Base-by-base conservation (phyloP, 208 protist species). In the Blastocrithidia nonstop region DNA sequence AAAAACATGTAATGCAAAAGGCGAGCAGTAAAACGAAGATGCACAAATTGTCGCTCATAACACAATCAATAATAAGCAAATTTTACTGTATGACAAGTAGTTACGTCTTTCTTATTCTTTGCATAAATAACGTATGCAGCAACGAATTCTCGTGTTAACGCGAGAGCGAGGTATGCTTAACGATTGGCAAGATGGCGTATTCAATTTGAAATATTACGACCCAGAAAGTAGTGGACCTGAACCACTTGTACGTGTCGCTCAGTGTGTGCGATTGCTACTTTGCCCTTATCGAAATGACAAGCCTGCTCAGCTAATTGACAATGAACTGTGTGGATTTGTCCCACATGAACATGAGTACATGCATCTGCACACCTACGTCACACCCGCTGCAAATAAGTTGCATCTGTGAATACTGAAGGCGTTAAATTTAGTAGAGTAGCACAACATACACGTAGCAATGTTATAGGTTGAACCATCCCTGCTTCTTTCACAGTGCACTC, bases 401-500 rank as follows among this genome's bases (percentile, higher is more conserved):
- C 74, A 79, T 2, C 56, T 80, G 20, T 92, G 83, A 79, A 61
- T 87, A 13, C 36, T 84, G 20, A 81, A 87, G 52, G 83, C 71
- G 0, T 64, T 92, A 7, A 38, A 82, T 13, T 66, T 68, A 3
- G 78, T 76, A 1, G 83, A 92, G 61, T 42, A 79, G 20, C 61
- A 79, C 41, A 45, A 41, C 23, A 50, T 84, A 27, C 83, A 83
- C 45, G 64, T 49, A 6, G 54, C 88, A 7, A 49, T 92, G 11
- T 33, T 92, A 11, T 72, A 88, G 9, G 50, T 92, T 28, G 78
- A 92, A 48, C 71, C 73, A 0, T 48, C 65, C 11, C 61, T 74
- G 21, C 45, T 87, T 7, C 58, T 88, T 7, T 47, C 62, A 2
- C 60, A 73, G 46, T 92, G 83, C 44, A 60, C 79, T 3, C 71